Evolutionary conservation across 352 stramenopile species (phyloP).

Genomic region (Phytophthora multivora): DNA sequence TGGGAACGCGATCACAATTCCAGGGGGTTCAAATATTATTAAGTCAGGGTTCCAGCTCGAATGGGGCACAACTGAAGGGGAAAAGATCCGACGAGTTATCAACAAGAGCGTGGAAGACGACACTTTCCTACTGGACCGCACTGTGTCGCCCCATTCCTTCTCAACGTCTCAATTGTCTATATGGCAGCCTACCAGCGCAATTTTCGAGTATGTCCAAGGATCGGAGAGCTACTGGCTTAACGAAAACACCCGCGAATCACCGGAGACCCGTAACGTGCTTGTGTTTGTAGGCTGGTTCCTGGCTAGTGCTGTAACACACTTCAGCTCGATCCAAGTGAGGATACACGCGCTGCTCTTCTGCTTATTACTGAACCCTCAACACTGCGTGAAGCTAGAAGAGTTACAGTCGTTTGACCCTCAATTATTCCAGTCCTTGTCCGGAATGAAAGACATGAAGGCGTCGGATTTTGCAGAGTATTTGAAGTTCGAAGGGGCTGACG

Average conservation of each 20-base stretch:
- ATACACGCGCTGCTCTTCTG: slow-evolving; percentile 60
- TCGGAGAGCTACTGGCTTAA: slow-evolving; percentile 76
- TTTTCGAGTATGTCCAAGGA: slow-evolving; percentile 63
- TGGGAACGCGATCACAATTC: slow-evolving; percentile 55
- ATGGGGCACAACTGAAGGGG: slow-evolving; percentile 28
- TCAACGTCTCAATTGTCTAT: slow-evolving; percentile 43
- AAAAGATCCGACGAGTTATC: slow-evolving; percentile 45
- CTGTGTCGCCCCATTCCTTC: slow-evolving; percentile 43
- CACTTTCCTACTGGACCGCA: slow-evolving; percentile 56
- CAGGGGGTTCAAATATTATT: slow-evolving; percentile 23
- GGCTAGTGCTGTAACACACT: slow-evolving; percentile 55
- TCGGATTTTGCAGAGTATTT: slow-evolving; percentile 58
- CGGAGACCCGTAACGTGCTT: slow-evolving; percentile 40
- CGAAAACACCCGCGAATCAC: slow-evolving; percentile 36
- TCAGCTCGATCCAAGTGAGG: slow-evolving; percentile 38
- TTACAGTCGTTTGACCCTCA: slow-evolving; percentile 47
- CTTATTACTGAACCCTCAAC: slow-evolving; percentile 41
- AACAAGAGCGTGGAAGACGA: slow-evolving; percentile 51
- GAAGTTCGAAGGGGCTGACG: slow-evolving; percentile 53
- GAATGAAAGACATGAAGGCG: slow-evolving; percentile 53
- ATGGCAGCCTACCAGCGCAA: slow-evolving; percentile 40
- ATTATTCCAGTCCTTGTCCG: slow-evolving; percentile 48
- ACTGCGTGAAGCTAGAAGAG: slow-evolving; percentile 50
- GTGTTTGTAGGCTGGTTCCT: slow-evolving; percentile 72
- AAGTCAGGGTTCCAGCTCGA: slow-evolving; percentile 44